phyloP scores from a whole-genome alignment of 1,284 basidiomycete genomes.

The Ganoderma boninense region DNA sequence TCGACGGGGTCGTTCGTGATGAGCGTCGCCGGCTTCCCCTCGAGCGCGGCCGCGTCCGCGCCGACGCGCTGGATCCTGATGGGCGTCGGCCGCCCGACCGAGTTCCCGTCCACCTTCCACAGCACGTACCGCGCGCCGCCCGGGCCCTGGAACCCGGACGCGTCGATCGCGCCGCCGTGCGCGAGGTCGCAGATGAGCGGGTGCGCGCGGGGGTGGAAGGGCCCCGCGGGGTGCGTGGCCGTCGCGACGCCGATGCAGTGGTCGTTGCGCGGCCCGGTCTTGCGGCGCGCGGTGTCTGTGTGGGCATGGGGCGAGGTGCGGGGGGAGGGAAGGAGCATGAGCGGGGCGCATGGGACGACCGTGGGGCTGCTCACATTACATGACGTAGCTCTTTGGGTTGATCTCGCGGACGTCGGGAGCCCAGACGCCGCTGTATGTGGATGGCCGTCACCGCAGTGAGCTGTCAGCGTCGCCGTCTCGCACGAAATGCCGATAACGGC shows the following conservation, averaged over 20 bases:
- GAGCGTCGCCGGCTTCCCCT: slow-evolving; percentile 28
- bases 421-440: slow-evolving; percentile 3
- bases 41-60: slow-evolving; percentile 30
- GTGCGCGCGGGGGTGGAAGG: slow-evolving; percentile 28
- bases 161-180: slow-evolving; percentile 37
- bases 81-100: slow-evolving; percentile 19
- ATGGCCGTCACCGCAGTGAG: neutral
- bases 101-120: slow-evolving; percentile 38
- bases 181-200: slow-evolving; percentile 32
- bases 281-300: slow-evolving; percentile 26
- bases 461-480: too few relatives aligned
- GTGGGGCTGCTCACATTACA: slow-evolving; percentile 12
- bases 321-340: neutral
- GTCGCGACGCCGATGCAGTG: slow-evolving; percentile 35
- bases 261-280: neutral
- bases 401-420: slow-evolving; percentile 18
- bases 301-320: neutral
- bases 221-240: slow-evolving; percentile 28
- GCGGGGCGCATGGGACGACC: neutral
- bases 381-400: slow-evolving; percentile 11
- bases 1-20: slow-evolving; percentile 24
- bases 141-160: slow-evolving; percentile 33
- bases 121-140: slow-evolving; percentile 32
- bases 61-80: slow-evolving; percentile 29
- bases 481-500: neutral